Conservation (phyloP, 2,329 filamentous ascomycete species). For the Fusarium dimerum region DNA sequence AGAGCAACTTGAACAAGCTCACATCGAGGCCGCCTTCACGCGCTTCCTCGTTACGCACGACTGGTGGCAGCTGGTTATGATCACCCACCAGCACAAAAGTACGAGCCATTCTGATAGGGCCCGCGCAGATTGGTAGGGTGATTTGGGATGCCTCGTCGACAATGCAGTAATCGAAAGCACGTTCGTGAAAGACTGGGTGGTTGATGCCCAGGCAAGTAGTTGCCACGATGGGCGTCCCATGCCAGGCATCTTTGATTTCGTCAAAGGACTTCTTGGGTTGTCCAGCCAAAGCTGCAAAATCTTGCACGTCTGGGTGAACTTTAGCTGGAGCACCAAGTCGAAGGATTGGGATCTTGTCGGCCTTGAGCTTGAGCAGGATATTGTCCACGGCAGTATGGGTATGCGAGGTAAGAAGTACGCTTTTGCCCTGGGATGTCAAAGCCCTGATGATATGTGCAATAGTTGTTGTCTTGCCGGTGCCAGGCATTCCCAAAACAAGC, state of each 20-base stretch:
- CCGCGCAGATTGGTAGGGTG: constrained; percentile 89
- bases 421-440: constrained; percentile 85
- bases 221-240: constrained; percentile 84
- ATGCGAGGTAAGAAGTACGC: constrained; percentile 89
- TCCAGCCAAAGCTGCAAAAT: constrained; percentile 79
- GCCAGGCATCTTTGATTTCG: constrained; percentile 81
- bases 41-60: constrained; percentile 91
- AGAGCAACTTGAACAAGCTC: constrained; percentile 90
- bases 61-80: constrained; percentile 91
- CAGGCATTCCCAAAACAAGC: constrained; percentile 96
- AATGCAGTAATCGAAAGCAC: constrained; percentile 96
- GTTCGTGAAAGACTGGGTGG: constrained; percentile 83
- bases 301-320: constrained; percentile 82
- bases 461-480: constrained; percentile 96
- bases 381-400: constrained; percentile 99
- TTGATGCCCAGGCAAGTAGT: constrained; percentile 93
- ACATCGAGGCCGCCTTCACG: constrained; percentile 84
- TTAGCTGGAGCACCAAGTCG: constrained; percentile 85
- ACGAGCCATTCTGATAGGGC: constrained; percentile 87
- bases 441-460: constrained; percentile 97
- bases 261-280: constrained; percentile 76
- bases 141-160: constrained; percentile 98
- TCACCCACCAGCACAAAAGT: constrained; percentile 96
- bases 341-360: constrained; percentile 75
- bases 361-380: constrained; percentile 86